Base-by-base conservation (phyloP, 352 stramenopile genomes). In the Thalassiosira oceanica region DNA sequence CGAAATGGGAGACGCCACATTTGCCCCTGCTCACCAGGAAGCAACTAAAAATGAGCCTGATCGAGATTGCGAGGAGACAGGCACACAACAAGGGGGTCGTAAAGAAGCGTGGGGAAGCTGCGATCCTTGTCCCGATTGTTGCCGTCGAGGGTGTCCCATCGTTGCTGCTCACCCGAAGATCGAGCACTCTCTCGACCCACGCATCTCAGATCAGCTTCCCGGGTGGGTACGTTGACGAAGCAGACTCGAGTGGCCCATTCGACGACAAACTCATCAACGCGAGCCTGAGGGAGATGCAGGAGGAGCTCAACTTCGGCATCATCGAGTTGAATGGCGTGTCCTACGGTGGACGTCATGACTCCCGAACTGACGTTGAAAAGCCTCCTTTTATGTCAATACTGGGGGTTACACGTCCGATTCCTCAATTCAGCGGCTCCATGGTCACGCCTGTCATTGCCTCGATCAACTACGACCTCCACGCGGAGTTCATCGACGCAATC, bases 201-300 rank as follows among this genome's bases (percentile, higher is more conserved):
- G 68, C 75, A 3, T 70, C 60, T 11, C 66, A 89, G 57, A 80
- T 89, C 28, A 76, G 63, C 18, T 89, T 89, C 61, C 78, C 79
- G 6, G 82, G 82, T 55, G 82, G 82, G 16, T 80, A 89, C 73
- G 61, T 62, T 45, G 78, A 89, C 43, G 31, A 61, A 44, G 42
- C n/a, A 11, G 23, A 27, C 3, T 23, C 27, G 8, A n/a, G 16
- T 18, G 60, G 42, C 35, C 20, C 11, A n/a, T 28, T 27, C 0
- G 61, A 80, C 36, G 28, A 53, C 11, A 72, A 51, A 10, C 57
- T 87, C 11, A 49, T 70, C 10, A 61, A 74, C 44, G 84, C 82
- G 7, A 78, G 78, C 11, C 11, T 87, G 33, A 49, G 82, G 65
- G 82, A 89, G 65, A 71, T 78, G 15, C 35, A 79, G 51, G 82